Conservation (phyloP, 805 yeast species). For the Candida peoriensis region DNA sequence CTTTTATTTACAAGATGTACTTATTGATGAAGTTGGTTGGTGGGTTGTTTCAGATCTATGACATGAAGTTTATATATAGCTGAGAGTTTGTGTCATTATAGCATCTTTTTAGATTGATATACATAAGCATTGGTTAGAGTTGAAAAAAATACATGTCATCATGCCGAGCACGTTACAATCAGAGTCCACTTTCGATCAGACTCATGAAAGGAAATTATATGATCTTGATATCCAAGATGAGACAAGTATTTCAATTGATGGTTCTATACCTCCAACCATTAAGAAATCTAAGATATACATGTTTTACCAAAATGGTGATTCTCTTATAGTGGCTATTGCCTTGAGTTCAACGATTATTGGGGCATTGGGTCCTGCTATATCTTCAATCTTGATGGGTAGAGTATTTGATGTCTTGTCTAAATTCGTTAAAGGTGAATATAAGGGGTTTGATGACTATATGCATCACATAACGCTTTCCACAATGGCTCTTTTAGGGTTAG, state of each 20-base stretch:
- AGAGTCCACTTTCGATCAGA: constrained; percentile 6
- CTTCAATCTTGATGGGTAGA: constrained; percentile 62
- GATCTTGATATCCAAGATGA: constrained; percentile 16
- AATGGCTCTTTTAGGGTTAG: constrained; percentile 40
- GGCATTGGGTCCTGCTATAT: constrained; percentile 56
- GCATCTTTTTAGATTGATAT: no score
- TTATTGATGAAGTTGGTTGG: no score
- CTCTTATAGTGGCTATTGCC: constrained; percentile 24
- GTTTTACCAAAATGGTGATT: constrained; percentile 22
- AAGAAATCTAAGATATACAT: constrained; percentile 17
- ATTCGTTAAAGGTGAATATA: constrained; percentile 29
- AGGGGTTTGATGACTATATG: constrained; percentile 28
- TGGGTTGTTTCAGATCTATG: no score
- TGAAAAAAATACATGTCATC: no score
- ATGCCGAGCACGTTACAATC: constrained; percentile 13
- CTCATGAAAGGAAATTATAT: constrained; percentile 3
- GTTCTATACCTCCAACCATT: constrained; percentile 5
- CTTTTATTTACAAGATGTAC: no score
- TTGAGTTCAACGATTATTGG: constrained; percentile 38
- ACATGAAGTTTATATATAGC: no score
- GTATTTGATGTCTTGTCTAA: constrained; percentile 45
- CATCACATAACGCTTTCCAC: constrained; percentile 33
- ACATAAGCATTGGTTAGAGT: no score
- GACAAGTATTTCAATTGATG: background rate
- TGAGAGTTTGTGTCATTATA: no score